Percentiles rank a stretch among this genome's conserved stretches.
Conservation (phyloP, 2,329 filamentous ascomycete genomes). For the Diaporthe amygdali region DNA sequence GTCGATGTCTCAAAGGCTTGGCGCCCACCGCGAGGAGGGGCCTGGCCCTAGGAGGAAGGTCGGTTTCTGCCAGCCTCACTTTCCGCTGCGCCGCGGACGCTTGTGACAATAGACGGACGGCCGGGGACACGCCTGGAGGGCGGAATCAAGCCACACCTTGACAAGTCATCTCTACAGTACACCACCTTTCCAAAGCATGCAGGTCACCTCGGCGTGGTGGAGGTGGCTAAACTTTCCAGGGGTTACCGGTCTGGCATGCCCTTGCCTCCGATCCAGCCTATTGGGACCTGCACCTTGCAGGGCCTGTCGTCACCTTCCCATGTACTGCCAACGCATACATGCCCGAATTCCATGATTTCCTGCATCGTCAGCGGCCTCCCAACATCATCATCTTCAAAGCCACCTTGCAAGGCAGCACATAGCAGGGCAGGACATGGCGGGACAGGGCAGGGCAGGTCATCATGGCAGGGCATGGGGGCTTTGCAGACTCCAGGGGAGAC, state of each 20-base stretch:
- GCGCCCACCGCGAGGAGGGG: neutral
- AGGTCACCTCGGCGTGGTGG: neutral
- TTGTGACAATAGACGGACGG: neutral
- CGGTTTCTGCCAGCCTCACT: constrained; percentile 11
- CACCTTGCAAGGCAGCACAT: neutral
- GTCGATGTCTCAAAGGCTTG: neutral
- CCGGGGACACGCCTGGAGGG: constrained; percentile 7
- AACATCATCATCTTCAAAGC: constrained; percentile 1
- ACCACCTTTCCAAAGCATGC: neutral
- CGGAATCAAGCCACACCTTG: constrained; percentile 14
- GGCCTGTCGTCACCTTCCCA: constrained; percentile 34
- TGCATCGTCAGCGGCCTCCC: neutral
- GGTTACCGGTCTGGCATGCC: constrained; percentile 2
- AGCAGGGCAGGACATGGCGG: neutral
- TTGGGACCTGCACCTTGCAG: constrained; percentile 13
- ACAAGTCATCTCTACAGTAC: neutral
- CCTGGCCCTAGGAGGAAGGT: constrained; percentile 4
- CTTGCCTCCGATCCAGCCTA: constrained; percentile 18
- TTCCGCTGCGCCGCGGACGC: neutral
- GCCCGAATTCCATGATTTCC: constrained; percentile 26
- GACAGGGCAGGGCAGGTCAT: neutral
- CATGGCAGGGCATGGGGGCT: neutral
- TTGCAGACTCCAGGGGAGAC: constrained; percentile 6
- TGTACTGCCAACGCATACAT: constrained; percentile 37
- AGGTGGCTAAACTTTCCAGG: constrained; percentile 16